These are phyloP conservation scores for Allium sativum DNA, from an alignment of 106 monocot species.

Conservation along the genomic window DNA sequence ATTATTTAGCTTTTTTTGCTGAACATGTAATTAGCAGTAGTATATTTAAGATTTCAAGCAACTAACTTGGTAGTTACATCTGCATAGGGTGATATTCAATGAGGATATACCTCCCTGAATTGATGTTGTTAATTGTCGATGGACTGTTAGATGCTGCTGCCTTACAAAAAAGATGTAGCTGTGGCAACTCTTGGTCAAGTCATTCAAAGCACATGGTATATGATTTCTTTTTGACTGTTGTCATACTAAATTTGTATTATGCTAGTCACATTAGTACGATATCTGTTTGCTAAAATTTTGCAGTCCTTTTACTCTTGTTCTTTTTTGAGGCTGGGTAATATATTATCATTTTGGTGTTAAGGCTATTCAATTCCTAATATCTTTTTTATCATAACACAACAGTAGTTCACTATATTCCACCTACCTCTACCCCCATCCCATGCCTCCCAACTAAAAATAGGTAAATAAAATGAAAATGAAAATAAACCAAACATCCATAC, in stretches of 20 bases:
- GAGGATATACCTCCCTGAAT: slow-evolving; percentile 73
- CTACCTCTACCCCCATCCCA: too few species aligned
- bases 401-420: too few species aligned
- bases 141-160: slow-evolving; percentile 90
- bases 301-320: neutral
- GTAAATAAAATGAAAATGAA: too few species aligned
- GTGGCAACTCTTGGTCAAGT: slow-evolving; percentile 97
- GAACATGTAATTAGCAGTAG: too few species aligned
- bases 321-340: too few species aligned
- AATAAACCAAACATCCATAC: too few species aligned
- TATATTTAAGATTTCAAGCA: neutral
- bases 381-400: too few species aligned
- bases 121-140: slow-evolving; percentile 95
- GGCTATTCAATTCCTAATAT: too few species aligned
- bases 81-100: slow-evolving; percentile 83
- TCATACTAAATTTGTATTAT: neutral
- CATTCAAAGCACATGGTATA: slow-evolving; percentile 97
- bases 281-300: neutral
- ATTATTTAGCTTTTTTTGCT: too few species aligned
- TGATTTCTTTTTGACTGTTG: neutral
- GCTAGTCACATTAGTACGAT: neutral
- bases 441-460: too few species aligned
- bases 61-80: neutral
- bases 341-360: too few species aligned
- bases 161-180: slow-evolving; percentile 76